Evolutionary conservation across 2,329 filamentous ascomycete species (phyloP), one percentile per base, ranked within the genome.

Genomic region (Fusarium sp.): DNA sequence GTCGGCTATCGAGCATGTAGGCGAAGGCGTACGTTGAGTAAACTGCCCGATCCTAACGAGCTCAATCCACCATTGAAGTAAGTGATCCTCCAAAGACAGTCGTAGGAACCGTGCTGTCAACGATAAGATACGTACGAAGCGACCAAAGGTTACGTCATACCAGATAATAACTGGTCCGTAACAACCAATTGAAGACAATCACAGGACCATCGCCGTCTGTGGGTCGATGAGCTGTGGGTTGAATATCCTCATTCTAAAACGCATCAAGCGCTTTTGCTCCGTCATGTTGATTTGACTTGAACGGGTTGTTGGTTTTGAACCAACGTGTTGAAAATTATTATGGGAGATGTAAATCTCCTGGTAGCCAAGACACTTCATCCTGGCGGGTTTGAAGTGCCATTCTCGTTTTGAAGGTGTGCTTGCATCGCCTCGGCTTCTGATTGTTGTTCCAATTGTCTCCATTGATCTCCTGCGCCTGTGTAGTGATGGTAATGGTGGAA

Each of bases 401-500:
- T 66, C 11, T 66, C 62, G 2, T 58, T 66, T 23, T 50, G 56
- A 5, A 56, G 15, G 7, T 62, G 60, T 9, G 66, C 47, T 38
- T 59, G 66, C 56, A 68, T 56, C 6, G 66, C 66, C 21, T 68
- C 66, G 11, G 66, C 66, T 30, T 68, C 66, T 7, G 62, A 68
- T 36, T 68, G 66, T 11, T 66, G 62, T 8, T 68, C 66, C 11
- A 68, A 17, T 11, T 68, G 66, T 1, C 66, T 40, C 66, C 62
- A 68, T 11, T 56, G 53, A 11, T 68, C 66, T 14, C 50, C 57
- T 3, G 42, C 63, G 4, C 49, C 57, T 2, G 66, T 52, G n/a
- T 63, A 44, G 15, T 68, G 66, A 10, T 71, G 68, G n/a, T 71
- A 71, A 2, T 71, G 68, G 3, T 71, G 66, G 6, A 68, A 71